A percentile compares a stretch with the other conserved stretches of the same genome.
Conservation (phyloP, 2,329 filamentous ascomycete species). For the Fusarium sp. region DNA sequence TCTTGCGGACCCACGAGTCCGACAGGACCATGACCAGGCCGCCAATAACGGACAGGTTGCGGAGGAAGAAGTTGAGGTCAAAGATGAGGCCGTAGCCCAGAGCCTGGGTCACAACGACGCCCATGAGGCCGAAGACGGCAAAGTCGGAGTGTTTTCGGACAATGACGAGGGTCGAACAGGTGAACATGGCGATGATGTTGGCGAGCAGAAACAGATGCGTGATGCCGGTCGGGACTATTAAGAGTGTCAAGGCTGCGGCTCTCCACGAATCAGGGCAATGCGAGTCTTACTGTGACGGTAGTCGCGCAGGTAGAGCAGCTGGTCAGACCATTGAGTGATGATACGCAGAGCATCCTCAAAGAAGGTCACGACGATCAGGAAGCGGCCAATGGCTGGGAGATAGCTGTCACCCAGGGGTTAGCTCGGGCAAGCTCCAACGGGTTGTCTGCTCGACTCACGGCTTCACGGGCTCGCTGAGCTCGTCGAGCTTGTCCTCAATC, state of each 20-base stretch:
- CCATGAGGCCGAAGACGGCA: slow-evolving; percentile 91
- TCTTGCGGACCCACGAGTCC: slow-evolving; percentile 98
- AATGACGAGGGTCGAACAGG: slow-evolving; percentile 90
- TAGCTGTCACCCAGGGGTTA: slow-evolving; percentile 71
- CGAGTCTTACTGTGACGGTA: slow-evolving; percentile 87
- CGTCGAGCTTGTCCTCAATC: slow-evolving; percentile 95
- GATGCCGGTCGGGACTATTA: slow-evolving; percentile 84
- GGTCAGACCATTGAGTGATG: slow-evolving; percentile 96
- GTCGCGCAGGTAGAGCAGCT: slow-evolving; percentile 92
- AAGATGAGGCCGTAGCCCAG: slow-evolving; percentile 98
- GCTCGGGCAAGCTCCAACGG: slow-evolving; percentile 23
- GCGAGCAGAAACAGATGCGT: slow-evolving; percentile 93
- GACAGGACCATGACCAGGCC: slow-evolving; percentile 98
- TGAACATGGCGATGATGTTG: slow-evolving; percentile 91
- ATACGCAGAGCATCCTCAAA: slow-evolving; percentile 97
- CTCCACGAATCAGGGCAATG: not conserved
- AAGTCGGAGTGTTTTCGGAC: slow-evolving; percentile 93
- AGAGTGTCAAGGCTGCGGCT: slow-evolving; percentile 38
- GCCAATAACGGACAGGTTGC: slow-evolving; percentile 97
- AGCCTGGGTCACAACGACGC: slow-evolving; percentile 92
- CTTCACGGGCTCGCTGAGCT: slow-evolving; percentile 90
- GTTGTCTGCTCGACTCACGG: slow-evolving; percentile 71
- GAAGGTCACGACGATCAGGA: slow-evolving; percentile 98
- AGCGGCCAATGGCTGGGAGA: slow-evolving; percentile 94
- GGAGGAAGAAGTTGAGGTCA: slow-evolving; percentile 99